Base-by-base conservation (phyloP, 116 monocot species). In the Iris pallida region DNA sequence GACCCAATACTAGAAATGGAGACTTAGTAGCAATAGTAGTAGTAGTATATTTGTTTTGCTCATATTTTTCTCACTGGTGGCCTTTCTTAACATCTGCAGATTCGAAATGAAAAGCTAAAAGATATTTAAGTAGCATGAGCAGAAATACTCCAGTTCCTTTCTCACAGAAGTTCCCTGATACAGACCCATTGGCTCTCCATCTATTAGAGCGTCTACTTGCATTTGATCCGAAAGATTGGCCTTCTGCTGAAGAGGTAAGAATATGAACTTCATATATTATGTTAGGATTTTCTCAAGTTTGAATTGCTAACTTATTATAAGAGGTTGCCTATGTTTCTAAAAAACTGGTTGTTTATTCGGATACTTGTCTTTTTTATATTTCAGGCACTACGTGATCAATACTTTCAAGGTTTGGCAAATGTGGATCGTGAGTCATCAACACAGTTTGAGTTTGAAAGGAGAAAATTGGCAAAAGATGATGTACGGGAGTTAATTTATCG, bases 181-280 rank as follows among this genome's bases (percentile, higher is more conserved):
- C 82, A 45, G 79, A 92, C 81, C 88, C 82, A 59, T 63, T 92
- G 76, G 88, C 83, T 54, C 78, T 88, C 16, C 68, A 64, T 47
- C 71, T 92, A 80, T 85, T 92, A 54, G 73, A 83, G 61, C 71
- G 80, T 8, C 68, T 92, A 61, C 78, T 92, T 65, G 82, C 91
- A 47, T 92, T 92, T 83, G 91, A 92, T 81, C 85, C 91, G 41
- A 92, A 92, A 71, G 72, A 92, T 63, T 77, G 91, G 3, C 88
- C 85, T 30, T 65, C 75, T 71, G 88, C 91, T 59, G 91, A 77
- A 73, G 91, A 92, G 87, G 78, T 92, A 64, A 71, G 15, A 40
- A 74, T 49, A 16, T n/a, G 40, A 20, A 71, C 46, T 45, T 72
- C 19, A 56, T 12, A 14, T 10, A 14, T 52, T 52, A 52, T 14